Conservation (phyloP, 202 grass and related monocot genomes). For the Carex arenaria region DNA sequence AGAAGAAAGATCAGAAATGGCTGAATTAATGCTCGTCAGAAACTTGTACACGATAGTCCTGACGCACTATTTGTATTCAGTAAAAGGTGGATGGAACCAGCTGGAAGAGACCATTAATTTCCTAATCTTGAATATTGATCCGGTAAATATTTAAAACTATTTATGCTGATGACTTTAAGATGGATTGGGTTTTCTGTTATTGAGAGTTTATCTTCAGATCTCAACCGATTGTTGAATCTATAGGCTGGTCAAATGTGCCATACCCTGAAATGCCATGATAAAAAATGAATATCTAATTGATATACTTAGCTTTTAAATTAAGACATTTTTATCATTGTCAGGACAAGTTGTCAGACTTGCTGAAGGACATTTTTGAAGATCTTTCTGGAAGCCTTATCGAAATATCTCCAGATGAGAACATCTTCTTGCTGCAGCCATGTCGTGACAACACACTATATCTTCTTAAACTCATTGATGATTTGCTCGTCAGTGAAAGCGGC, state of each 20-base stretch:
- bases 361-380: conserved; percentile 80
- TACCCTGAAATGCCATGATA: neutral
- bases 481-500: conserved; percentile 66
- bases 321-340: conserved; percentile 25
- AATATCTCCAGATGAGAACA: conserved; percentile 63
- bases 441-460: conserved; percentile 78
- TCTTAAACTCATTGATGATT: conserved; percentile 81
- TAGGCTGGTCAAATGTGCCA: neutral
- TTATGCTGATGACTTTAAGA: neutral
- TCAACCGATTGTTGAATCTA: neutral
- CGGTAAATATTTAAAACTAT: conserved; percentile 35
- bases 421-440: conserved; percentile 77
- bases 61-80: conserved; percentile 58
- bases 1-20: conserved; percentile 29
- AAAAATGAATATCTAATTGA: neutral
- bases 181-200: neutral
- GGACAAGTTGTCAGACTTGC: conserved; percentile 45
- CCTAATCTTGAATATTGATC: conserved; percentile 54
- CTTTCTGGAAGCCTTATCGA: conserved; percentile 55
- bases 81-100: conserved; percentile 88
- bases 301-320: neutral
- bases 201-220: neutral
- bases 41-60: conserved; percentile 80
- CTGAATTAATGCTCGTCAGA: conserved; percentile 61
- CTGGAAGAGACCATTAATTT: conserved; percentile 73